Conservation (phyloP, 1,139 yeast species). For the Tardiomyces depauwii region DNA sequence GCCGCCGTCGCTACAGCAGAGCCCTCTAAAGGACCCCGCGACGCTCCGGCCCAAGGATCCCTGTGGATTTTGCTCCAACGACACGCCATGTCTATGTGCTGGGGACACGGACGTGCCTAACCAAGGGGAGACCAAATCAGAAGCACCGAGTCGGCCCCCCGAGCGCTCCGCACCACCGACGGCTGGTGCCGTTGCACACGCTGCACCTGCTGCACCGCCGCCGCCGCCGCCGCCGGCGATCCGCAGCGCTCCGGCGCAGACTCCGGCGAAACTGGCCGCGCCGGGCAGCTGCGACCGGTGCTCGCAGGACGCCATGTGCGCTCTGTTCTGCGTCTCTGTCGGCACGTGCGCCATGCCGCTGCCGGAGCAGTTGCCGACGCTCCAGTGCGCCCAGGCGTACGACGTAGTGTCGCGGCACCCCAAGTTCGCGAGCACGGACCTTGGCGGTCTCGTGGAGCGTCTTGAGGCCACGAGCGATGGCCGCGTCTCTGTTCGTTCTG, state of each 20-base stretch:
- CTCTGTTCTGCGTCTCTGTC: conserved; percentile 69
- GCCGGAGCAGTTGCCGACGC: conserved; percentile 30
- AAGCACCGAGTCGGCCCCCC: too few relatives aligned
- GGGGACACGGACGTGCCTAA: conserved; percentile 47
- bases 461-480: conserved; percentile 48
- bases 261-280: conserved; percentile 7
- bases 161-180: too few relatives aligned
- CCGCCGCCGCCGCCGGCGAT: background rate
- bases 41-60: conserved; percentile 31
- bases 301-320: conserved; percentile 69
- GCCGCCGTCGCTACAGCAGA: conserved; percentile 3
- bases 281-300: conserved; percentile 75
- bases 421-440: conserved; percentile 55
- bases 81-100: conserved; percentile 81
- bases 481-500: background rate
- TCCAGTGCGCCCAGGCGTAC: conserved; percentile 78
- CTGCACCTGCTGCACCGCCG: too few relatives aligned
- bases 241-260: background rate
- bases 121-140: background rate
- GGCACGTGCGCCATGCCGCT: conserved; percentile 30
- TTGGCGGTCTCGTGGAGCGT: conserved; percentile 55
- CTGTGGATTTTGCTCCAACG: conserved; percentile 88
- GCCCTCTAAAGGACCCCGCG: conserved; percentile 1
- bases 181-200: too few relatives aligned
- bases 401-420: conserved; percentile 68